Percentiles rank a stretch among this genome's conserved stretches.
phyloP scores from a whole-genome alignment of 2,329 filamentous ascomycete species.

The Pochonia chlamydosporia region DNA sequence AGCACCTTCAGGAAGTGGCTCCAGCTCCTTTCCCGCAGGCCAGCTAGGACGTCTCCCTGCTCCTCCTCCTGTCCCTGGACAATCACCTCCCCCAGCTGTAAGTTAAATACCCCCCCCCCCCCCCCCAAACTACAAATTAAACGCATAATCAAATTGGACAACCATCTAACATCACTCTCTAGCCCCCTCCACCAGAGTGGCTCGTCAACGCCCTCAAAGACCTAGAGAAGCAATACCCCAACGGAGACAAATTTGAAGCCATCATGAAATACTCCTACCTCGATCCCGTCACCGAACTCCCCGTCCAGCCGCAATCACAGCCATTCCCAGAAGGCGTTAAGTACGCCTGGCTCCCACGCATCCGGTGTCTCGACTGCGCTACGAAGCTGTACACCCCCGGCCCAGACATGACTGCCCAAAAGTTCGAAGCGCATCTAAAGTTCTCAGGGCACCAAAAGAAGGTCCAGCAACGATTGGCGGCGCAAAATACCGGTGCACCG shows the following conservation, averaged over 20 bases:
- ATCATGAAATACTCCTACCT: constrained; percentile 87
- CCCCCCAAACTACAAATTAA: too few relatives aligned
- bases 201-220: constrained; percentile 67
- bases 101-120: constrained; percentile 26
- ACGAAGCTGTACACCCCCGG: constrained; percentile 92
- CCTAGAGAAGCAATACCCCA: constrained; percentile 65
- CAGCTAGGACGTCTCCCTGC: constrained; percentile 65
- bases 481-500: constrained; percentile 13
- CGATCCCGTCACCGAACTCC: constrained; percentile 63
- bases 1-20: constrained; percentile 21
- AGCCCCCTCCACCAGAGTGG: constrained; percentile 88
- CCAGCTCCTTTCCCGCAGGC: constrained; percentile 38
- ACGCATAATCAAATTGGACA: too few relatives aligned
- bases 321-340: constrained; percentile 59
- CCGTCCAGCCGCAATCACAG: constrained; percentile 51
- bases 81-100: constrained; percentile 55
- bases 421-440: constrained; percentile 89
- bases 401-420: constrained; percentile 75
- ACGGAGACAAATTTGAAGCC: constrained; percentile 74
- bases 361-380: constrained; percentile 86
- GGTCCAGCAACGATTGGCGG: constrained; percentile 39
- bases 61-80: constrained; percentile 52
- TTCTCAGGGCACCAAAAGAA: constrained; percentile 74
- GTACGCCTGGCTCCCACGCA: constrained; percentile 81
- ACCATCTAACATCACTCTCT: constrained; percentile 6